Evolutionary conservation across 192 early-diverging fungal species (phyloP), one percentile per base, ranked within the genome.

Genomic region (Coemansia sp.): DNA sequence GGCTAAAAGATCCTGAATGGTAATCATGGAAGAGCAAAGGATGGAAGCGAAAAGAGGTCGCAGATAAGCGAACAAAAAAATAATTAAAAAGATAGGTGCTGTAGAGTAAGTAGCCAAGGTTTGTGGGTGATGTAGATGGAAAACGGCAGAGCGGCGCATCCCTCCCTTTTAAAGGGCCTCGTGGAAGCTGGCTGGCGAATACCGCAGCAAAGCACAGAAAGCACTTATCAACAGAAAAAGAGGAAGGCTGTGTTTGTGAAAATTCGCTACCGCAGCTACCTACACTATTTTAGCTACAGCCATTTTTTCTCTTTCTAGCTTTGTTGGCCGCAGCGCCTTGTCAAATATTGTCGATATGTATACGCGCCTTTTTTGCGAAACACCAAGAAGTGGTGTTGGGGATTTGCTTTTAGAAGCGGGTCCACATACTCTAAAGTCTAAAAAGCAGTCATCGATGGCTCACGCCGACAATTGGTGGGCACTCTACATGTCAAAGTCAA

Each of bases 1-100:
- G 8, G 61, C 66, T 34, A 81, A 56, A 36, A 81, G 63, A 37
- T 43, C 21, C 33, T 69, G 42, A 45, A 76, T 63, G 34, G 59
- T 65, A 2, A 71, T 36, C 77, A 80, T 79, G 50, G 11, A 33
- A 2, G 47, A 50, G 39, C 18, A 21, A 14, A 14, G 14, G 48
- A 52, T 23, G 25, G 16, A 53, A 53, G 28, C n/a, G 7, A 36
- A 42, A 52, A 53, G 26, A 33, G 50, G 10, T 50, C 10, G 18
- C 43, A 21, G 43, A 20, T 47, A n/a, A 47, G 12, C 3, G 13
- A 26, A 21, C 14, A 14, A 26, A 31, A 31, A 28, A 16, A 12
- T 31, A 26, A 26, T 48, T 12, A 5, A 14, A 25, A n/a, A 16
- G 41, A 42, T 10, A 13, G 47, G n/a, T 43, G 41, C 41, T 43